These are phyloP conservation scores for Porogramme epimiltina DNA, from an alignment of 1,284 basidiomycete genomes.

Conservation along the genomic window DNA sequence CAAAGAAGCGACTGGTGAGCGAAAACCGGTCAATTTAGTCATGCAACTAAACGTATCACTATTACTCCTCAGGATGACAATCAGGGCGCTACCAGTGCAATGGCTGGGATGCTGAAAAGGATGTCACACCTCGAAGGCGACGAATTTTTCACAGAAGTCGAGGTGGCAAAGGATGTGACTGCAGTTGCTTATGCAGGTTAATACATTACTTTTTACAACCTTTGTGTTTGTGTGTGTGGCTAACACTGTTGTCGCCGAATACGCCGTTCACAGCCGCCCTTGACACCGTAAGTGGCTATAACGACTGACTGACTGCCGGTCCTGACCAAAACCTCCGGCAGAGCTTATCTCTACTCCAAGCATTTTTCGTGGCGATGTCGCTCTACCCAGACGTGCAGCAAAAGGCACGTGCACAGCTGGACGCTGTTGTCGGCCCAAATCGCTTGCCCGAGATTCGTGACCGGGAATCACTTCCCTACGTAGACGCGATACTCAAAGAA, in stretches of 20 bases:
- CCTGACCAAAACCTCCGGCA: neutral
- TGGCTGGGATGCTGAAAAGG: neutral
- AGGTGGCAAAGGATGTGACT: neutral
- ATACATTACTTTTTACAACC: neutral
- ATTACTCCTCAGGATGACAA: neutral
- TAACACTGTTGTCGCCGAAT: neutral
- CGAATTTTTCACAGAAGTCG: neutral
- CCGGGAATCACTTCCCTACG: conserved; percentile 27
- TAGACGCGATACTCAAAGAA: conserved; percentile 31
- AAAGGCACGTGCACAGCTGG: conserved; percentile 31
- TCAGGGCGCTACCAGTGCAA: neutral
- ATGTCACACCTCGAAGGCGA: neutral
- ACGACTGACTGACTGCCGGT: neutral
- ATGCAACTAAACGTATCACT: neutral
- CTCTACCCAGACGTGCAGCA: conserved; percentile 28
- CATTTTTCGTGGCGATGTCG: conserved; percentile 29
- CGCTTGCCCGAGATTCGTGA: conserved; percentile 31
- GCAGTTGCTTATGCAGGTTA: conserved; percentile 7
- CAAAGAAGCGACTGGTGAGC: neutral
- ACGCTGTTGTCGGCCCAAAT: conserved; percentile 22
- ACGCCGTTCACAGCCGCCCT: conserved; percentile 7
- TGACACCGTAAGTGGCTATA: conserved; percentile 16
- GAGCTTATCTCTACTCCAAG: conserved; percentile 23
- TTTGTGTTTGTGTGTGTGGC: neutral
- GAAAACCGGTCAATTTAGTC: neutral